A percentile compares a stretch with the other conserved stretches of the same genome.
Evolutionary conservation across 371 early-diverging fungal genomes (phyloP).

Genomic region (Apophysomyces elegans): DNA sequence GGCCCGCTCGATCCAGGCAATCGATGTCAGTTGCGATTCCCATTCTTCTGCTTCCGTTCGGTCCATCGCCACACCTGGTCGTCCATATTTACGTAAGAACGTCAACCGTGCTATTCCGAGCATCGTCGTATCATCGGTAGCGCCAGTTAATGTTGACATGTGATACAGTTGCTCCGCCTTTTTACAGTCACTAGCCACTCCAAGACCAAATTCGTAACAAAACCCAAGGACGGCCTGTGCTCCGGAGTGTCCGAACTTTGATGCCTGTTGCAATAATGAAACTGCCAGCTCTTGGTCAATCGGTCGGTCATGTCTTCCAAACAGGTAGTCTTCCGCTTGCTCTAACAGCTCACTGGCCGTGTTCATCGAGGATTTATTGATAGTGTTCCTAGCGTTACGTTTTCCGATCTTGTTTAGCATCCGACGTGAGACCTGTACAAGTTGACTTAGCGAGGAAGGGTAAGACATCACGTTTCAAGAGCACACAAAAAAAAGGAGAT

Average conservation of each 20-base stretch:
- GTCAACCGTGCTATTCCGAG: slow-evolving; percentile 65
- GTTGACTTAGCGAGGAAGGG: slow-evolving; percentile 10
- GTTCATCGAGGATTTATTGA: not conserved
- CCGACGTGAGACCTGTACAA: slow-evolving; percentile 24
- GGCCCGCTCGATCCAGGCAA: slow-evolving; percentile 61
- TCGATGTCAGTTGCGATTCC: slow-evolving; percentile 33
- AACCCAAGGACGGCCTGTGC: slow-evolving; percentile 61
- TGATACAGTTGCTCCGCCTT: slow-evolving; percentile 61
- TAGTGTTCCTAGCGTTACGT: not conserved
- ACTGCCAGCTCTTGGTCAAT: slow-evolving; percentile 47
- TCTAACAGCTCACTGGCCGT: slow-evolving; percentile 21
- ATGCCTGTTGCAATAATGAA: slow-evolving; percentile 42
- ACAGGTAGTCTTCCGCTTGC: slow-evolving; percentile 41
- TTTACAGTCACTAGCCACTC: slow-evolving; percentile 52
- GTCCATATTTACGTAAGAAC: slow-evolving; percentile 74
- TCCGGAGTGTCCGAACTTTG: slow-evolving; percentile 41
- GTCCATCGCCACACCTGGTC: slow-evolving; percentile 72
- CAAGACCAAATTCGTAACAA: slow-evolving; percentile 80
- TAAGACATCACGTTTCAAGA: slow-evolving; percentile 1
- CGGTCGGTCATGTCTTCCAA: slow-evolving; percentile 53
- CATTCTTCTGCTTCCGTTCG: slow-evolving; percentile 66
- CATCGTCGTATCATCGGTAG: slow-evolving; percentile 17
- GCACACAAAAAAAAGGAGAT: not conserved
- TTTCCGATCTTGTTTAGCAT: slow-evolving; percentile 12
- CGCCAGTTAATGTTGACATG: slow-evolving; percentile 27